These are phyloP conservation scores for Discostella pseudostelligera DNA, from an alignment of 108 stramenopile species.

Conservation along the genomic window DNA sequence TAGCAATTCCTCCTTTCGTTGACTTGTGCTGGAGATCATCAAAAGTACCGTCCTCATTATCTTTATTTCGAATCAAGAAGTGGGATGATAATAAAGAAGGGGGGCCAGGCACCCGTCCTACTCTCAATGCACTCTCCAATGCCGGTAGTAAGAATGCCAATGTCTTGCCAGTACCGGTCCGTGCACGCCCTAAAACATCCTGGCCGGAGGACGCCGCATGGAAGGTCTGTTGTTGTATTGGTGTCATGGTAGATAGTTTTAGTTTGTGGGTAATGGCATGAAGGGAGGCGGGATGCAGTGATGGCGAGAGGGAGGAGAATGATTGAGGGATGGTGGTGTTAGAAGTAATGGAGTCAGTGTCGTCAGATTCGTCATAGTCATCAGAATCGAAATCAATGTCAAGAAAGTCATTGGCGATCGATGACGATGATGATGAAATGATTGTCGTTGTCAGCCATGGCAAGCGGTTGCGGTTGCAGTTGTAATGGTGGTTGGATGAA, in stretches of 20 bases:
- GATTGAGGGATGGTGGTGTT: neutral
- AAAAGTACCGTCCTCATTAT: neutral
- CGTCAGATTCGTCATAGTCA: no score
- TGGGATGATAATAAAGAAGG: no score
- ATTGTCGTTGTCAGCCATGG: no score
- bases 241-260: constrained; percentile 74
- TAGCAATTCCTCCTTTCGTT: constrained; percentile 40
- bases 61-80: no score
- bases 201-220: constrained; percentile 56
- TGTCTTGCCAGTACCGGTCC: constrained; percentile 90
- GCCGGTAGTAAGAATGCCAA: constrained; percentile 80
- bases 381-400: no score
- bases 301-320: constrained; percentile 17
- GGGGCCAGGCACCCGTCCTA: constrained; percentile 81
- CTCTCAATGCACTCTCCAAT: constrained; percentile 51
- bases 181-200: constrained; percentile 87
- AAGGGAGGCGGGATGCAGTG: constrained; percentile 41
- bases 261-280: constrained; percentile 47
- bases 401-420: no score
- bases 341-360: no score
- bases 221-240: constrained; percentile 87
- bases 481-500: no score
- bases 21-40: no score
- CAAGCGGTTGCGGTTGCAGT: no score
- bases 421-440: no score